Evolutionary conservation across 192 early-diverging fungal genomes (phyloP).

Genomic region (Coemansia reversa): DNA sequence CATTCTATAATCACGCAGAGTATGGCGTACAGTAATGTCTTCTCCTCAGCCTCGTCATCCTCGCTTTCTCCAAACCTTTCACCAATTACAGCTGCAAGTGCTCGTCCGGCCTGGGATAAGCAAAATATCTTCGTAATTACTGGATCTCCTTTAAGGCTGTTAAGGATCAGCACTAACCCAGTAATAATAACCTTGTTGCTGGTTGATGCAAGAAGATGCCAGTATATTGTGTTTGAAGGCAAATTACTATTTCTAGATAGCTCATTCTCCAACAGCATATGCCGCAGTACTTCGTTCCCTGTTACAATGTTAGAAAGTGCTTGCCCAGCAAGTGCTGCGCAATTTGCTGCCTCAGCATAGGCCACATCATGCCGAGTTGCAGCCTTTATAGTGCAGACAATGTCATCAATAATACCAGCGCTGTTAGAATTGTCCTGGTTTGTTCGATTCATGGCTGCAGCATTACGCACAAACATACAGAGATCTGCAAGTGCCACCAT

Average conservation of each 20-base stretch:
- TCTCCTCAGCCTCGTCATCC: conserved; percentile 33
- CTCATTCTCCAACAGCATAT: conserved; percentile 19
- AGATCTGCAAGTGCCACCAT: conserved; percentile 19
- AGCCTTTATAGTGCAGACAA: conserved; percentile 4
- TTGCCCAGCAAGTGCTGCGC: conserved; percentile 25
- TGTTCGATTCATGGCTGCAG: conserved; percentile 26
- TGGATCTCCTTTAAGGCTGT: conserved; percentile 22
- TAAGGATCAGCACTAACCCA: conserved; percentile 36
- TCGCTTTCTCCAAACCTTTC: conserved; percentile 33
- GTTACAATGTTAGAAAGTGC: conserved; percentile 39
- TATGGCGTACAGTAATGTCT: conserved; percentile 28
- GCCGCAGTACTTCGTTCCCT: conserved; percentile 18
- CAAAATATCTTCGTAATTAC: conserved; percentile 13
- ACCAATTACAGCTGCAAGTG: conserved; percentile 24
- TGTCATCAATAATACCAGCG: conserved; percentile 8
- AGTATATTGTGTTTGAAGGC: conserved; percentile 15
- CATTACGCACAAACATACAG: conserved; percentile 43
- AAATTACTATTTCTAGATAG: neutral
- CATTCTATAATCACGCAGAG: conserved; percentile 18
- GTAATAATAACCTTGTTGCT: conserved; percentile 27
- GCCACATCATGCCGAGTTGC: conserved; percentile 16
- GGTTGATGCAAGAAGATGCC: conserved; percentile 19
- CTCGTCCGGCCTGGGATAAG: conserved; percentile 13
- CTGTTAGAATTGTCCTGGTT: conserved; percentile 24
- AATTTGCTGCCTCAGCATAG: conserved; percentile 18